These are phyloP conservation scores for Alnus glutinosa DNA, from an alignment of 306 rosid genomes.

Conservation along the genomic window DNA sequence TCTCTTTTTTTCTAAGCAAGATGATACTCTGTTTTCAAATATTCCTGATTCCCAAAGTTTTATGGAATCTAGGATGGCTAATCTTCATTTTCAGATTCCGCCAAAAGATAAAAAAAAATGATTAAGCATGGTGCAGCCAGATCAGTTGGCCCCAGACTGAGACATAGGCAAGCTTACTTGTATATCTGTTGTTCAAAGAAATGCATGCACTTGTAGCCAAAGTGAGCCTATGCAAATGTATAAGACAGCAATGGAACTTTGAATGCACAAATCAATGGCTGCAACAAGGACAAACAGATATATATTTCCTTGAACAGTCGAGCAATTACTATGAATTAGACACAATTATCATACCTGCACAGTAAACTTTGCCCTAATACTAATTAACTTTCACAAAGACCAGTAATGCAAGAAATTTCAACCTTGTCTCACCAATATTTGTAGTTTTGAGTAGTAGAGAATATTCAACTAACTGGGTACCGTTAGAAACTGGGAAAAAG, in stretches of 20 bases:
- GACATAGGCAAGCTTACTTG: slow-evolving; percentile 17
- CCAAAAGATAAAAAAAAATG: slow-evolving; percentile 32
- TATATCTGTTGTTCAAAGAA: slow-evolving; percentile 17
- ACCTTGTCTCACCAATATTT: no score
- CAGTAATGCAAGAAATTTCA: no score
- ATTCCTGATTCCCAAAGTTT: slow-evolving; percentile 60
- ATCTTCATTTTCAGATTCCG: slow-evolving; percentile 93
- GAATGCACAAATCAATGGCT: neutral
- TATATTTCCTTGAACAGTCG: slow-evolving; percentile 7
- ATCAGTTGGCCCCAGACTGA: slow-evolving; percentile 26
- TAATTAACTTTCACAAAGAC: no score
- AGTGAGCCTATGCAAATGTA: slow-evolving; percentile 16
- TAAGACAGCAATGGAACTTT: slow-evolving; percentile 10
- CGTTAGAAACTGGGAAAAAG: no score
- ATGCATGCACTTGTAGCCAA: neutral
- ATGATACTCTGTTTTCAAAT: slow-evolving; percentile 56
- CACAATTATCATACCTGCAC: slow-evolving; percentile 47
- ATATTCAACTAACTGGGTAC: no score
- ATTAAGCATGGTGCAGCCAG: slow-evolving; percentile 20
- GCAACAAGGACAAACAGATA: slow-evolving; percentile 8
- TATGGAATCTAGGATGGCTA: slow-evolving; percentile 78
- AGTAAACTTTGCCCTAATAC: no score
- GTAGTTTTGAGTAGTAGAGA: no score
- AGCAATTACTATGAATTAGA: neutral
- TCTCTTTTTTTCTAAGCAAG: slow-evolving; percentile 60